phyloP scores from a whole-genome alignment of 164 flowering plant species.

The Magnolia changhungtana region DNA sequence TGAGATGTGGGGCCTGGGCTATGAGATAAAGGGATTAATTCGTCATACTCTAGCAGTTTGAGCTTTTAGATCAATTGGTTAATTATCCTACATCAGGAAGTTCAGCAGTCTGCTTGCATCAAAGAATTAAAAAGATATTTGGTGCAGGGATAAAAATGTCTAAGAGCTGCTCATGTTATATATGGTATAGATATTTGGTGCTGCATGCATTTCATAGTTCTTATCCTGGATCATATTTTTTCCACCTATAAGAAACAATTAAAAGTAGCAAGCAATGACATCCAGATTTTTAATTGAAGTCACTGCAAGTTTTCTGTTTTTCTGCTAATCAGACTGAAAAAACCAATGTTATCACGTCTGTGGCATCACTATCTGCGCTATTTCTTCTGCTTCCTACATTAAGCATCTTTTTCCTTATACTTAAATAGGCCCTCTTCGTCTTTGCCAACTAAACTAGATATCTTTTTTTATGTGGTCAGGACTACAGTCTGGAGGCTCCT shows the following conservation, averaged over 20 bases:
- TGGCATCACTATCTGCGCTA: neutral
- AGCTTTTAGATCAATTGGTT: too few species aligned
- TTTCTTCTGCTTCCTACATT: neutral
- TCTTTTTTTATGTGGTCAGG: slow-evolving; percentile 18
- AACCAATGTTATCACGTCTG: neutral
- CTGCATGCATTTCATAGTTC: neutral
- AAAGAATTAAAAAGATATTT: too few species aligned
- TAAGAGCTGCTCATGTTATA: too few species aligned
- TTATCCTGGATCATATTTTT: neutral
- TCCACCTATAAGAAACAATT: neutral
- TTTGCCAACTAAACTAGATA: neutral
- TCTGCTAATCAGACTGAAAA: neutral
- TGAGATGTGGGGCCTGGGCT: too few species aligned
- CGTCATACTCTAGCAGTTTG: too few species aligned
- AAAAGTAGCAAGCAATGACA: neutral
- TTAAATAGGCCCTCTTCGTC: neutral
- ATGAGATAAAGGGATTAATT: too few species aligned
- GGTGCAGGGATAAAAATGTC: too few species aligned
- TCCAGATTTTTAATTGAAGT: too few species aligned
- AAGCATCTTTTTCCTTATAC: neutral
- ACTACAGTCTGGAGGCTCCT: slow-evolving; percentile 25
- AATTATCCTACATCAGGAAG: too few species aligned
- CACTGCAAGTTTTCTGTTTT: neutral
- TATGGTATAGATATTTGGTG: neutral
- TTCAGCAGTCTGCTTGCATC: too few species aligned